Base-by-base conservation (phyloP, 257 asterid genomes). In the Ligustrum vulgare region DNA sequence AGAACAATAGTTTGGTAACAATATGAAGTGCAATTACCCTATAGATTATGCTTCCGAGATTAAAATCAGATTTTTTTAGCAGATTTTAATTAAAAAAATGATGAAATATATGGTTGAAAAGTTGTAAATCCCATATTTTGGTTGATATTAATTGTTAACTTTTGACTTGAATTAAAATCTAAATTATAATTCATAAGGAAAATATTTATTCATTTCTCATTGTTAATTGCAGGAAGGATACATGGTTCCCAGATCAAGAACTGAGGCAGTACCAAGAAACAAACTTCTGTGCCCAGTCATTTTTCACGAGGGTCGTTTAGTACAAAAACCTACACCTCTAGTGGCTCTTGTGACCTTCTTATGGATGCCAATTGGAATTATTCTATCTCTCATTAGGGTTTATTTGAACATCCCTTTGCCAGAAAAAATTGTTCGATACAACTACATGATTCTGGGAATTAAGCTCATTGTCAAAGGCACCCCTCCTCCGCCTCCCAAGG, bases 281-380 rank as follows among this genome's bases (percentile, higher is more conserved):
- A 90, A 89, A 68, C 93, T 94, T 31, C 75, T 85, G 1, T 73
- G 88, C 23, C 96, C 95, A 12, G 88, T 92, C 32, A 94, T 92
- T n/a, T 94, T 94, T 54, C 99, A 92, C 67, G 97, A 94, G 67
- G 99, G 98, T 22, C 96, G 98, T 51, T 74, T 91, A 5, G 98
- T 92, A 1, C 96, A 90, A 73, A 80, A 92, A 66, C 99, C 99
- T 5, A 92, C 98, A 4, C 99, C 99, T 0, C 76, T 92, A 0
- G 86, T 85, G 18, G 89, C 96, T 0, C 72, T 94, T 2, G 60
- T 89, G 60, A 91, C 96, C 28, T 86, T 92, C 70, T 76, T 92
- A n/a, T 94, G 97, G 96, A 73, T 94, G 89, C 98, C 98, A 3
- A 78, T 92, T 34, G 98, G 93, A 22, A 74, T 92, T 41, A 2